phyloP scores from a whole-genome alignment of 2,329 filamentous ascomycete genomes.

The Xylaria sp. region DNA sequence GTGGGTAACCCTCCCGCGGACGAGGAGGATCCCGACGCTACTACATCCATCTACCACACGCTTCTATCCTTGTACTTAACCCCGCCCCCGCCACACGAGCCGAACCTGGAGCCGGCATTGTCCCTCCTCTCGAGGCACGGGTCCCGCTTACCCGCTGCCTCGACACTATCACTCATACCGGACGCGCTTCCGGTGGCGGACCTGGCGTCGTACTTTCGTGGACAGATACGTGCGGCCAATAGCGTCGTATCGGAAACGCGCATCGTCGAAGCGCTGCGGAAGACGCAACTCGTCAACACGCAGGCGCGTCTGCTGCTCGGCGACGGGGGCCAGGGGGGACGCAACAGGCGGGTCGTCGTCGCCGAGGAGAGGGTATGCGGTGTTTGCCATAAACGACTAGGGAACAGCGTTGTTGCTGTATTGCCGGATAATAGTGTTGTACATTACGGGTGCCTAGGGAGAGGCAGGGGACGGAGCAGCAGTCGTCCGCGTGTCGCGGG shows the following conservation, averaged over 20 bases:
- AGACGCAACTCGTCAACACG: conserved; percentile 77
- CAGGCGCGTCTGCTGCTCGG: conserved; percentile 78
- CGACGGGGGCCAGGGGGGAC: conserved; percentile 62
- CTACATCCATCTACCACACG: conserved; percentile 87
- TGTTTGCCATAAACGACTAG: conserved; percentile 91
- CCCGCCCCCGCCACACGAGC: conserved; percentile 73
- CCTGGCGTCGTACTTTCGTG: conserved; percentile 88
- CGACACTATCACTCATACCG: conserved; percentile 85
- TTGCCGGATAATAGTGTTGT: conserved; percentile 82
- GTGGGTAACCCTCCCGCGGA: conserved; percentile 43
- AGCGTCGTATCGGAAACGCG: conserved; percentile 79
- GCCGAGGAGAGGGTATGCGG: conserved; percentile 88
- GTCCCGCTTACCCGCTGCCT: conserved; percentile 84
- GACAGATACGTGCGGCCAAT: conserved; percentile 86
- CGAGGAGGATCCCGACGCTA: conserved; percentile 54
- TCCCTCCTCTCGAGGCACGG: conserved; percentile 91
- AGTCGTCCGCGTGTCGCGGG: conserved; percentile 45
- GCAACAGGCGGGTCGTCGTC: conserved; percentile 74
- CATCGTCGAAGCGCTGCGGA: conserved; percentile 76
- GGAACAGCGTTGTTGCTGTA: conserved; percentile 88
- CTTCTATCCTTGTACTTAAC: conserved; percentile 88
- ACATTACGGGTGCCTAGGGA: conserved; percentile 78
- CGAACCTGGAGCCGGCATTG: conserved; percentile 79
- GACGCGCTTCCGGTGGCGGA: conserved; percentile 76
- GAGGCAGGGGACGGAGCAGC: conserved; percentile 42